Evolutionary conservation across 768 basidiomycete genomes (phyloP), one percentile per base, ranked within the genome.

Genomic region (Mycena belliarum): DNA sequence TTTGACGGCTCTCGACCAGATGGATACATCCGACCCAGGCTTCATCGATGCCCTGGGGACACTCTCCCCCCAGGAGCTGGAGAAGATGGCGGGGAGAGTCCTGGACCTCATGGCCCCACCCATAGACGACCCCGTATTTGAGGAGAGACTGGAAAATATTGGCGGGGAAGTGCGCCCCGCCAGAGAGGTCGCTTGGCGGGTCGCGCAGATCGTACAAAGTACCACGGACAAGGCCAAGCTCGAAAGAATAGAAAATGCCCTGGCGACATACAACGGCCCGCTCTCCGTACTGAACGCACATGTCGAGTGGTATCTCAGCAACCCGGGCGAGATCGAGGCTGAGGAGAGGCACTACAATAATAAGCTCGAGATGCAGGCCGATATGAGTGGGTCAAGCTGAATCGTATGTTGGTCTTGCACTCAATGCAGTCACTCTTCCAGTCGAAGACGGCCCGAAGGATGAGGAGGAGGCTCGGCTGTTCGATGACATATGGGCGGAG

Each of bases 241-340:
- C 18, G 58, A 54, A 25, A 26, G 26, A 37, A 33, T 63, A 8
- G 62, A 60, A 37, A 29, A 63, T 43, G 40, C 35, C 41, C 54
- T 63, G 29, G 62, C 62, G 3, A 52, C 50, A 11, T 63, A 63
- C 20, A 50, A 63, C 12, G 62, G 62, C 42, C 62, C 62, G n/a
- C 55, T 63, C 16, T 53, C 62, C 5, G 18, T 11, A 21, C 25
- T 63, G 23, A 63, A 63, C 38, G 43, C 47, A 23, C 41, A 20
- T 5, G 43, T 63, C 35, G 55, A 63, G 21, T 60, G 58, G 57
- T 63, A 53, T 44, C 14, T 63, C 23, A 21, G 57, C 9, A 37
- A 63, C 21, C 58, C 54, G 3, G 40, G 48, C 0, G 21, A 38
- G 29, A 56, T 63, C 24, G 45, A 47, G 2, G 24, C 47, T 28